Conservation (phyloP, 495 filamentous ascomycete genomes). For the Elaphomyces granulatus region DNA sequence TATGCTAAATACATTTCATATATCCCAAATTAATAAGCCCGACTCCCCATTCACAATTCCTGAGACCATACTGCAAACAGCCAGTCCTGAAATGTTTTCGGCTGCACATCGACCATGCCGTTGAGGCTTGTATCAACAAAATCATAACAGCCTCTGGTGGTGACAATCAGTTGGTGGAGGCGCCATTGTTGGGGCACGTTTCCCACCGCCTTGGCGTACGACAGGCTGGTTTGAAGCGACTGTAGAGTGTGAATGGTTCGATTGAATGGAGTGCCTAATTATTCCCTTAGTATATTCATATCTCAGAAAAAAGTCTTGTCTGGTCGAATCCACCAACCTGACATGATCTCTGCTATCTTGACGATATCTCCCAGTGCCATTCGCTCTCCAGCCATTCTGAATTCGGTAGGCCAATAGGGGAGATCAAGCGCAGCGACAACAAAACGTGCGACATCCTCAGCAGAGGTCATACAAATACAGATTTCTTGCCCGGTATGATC, state of each 20-base stretch:
- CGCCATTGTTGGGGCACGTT: constrained; percentile 6
- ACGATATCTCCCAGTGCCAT: constrained; percentile 40
- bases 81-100: constrained; percentile 32
- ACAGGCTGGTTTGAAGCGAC: constrained; percentile 5
- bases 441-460: constrained; percentile 50
- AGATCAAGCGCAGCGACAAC: constrained; percentile 47
- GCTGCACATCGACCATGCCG: constrained; percentile 20
- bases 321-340: constrained; percentile 5
- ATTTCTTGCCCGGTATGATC: constrained; percentile 34
- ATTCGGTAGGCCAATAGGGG: constrained; percentile 49
- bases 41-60: neutral
- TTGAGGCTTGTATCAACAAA: constrained; percentile 31
- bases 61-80: constrained; percentile 14
- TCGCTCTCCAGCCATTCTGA: constrained; percentile 47
- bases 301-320: no score
- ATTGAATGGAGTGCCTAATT: neutral
- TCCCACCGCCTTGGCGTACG: constrained; percentile 1
- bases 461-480: constrained; percentile 49
- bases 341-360: constrained; percentile 20
- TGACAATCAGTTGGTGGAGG: constrained; percentile 31
- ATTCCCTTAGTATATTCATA: neutral
- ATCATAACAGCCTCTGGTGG: constrained; percentile 33
- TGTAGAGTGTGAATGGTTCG: neutral
- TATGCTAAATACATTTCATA: no score
- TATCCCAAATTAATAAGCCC: no score